These are phyloP conservation scores for Trametes sp. DNA, from an alignment of 1,284 basidiomycete genomes.

Conservation along the genomic window DNA sequence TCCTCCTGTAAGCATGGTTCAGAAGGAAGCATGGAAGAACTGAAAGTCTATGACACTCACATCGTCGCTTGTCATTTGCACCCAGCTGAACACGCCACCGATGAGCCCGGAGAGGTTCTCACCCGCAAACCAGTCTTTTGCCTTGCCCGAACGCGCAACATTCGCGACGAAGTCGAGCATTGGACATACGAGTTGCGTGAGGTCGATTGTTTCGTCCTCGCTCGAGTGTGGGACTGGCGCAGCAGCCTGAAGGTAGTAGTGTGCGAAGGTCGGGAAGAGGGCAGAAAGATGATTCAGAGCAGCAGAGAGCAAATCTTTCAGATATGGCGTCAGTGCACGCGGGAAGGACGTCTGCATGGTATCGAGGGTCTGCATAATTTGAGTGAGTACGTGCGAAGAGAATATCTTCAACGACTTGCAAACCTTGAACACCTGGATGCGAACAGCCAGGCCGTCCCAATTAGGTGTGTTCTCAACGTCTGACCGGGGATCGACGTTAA, in stretches of 20 bases:
- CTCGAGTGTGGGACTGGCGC: slow-evolving; percentile 66
- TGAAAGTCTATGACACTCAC: slow-evolving; percentile 52
- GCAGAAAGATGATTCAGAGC: slow-evolving; percentile 72
- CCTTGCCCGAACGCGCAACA: slow-evolving; percentile 66
- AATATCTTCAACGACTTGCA: slow-evolving; percentile 27
- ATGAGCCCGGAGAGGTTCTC: slow-evolving; percentile 66
- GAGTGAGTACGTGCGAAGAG: too few species aligned
- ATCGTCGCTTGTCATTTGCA: slow-evolving; percentile 91
- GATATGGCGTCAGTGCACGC: slow-evolving; percentile 65
- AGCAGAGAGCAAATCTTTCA: slow-evolving; percentile 66
- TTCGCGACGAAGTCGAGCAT: slow-evolving; percentile 84
- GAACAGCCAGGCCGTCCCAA: slow-evolving; percentile 83
- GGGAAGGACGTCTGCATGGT: slow-evolving; percentile 82
- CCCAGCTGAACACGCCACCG: slow-evolving; percentile 71
- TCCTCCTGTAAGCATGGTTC: slow-evolving; percentile 69
- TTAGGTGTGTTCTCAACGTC: slow-evolving; percentile 65
- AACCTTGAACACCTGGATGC: slow-evolving; percentile 84
- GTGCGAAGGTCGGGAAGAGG: slow-evolving; percentile 71
- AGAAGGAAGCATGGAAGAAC: background rate
- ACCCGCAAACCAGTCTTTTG: slow-evolving; percentile 66
- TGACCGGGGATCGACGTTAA: slow-evolving; percentile 67
- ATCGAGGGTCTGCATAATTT: slow-evolving; percentile 66
- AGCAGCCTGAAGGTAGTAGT: slow-evolving; percentile 70
- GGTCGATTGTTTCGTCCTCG: slow-evolving; percentile 82
- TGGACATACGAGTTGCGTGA: slow-evolving; percentile 79